These are phyloP conservation scores for Penicillium sp. DNA, from an alignment of 2,329 filamentous ascomycete species.

Conservation along the genomic window DNA sequence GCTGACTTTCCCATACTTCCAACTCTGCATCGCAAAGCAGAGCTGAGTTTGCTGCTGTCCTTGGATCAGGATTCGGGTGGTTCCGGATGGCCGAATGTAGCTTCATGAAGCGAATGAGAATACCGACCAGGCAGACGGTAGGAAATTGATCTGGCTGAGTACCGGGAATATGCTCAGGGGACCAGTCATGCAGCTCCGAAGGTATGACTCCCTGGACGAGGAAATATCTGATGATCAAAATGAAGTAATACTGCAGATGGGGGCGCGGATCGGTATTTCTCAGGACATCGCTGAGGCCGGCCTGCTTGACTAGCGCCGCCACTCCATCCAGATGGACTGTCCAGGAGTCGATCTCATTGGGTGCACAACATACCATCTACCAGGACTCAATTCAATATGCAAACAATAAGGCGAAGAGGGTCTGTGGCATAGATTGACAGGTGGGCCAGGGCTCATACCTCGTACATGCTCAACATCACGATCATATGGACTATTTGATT, in stretches of 20 bases:
- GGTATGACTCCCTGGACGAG: constrained; percentile 15
- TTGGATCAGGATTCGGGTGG: constrained; percentile 8
- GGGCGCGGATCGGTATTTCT: constrained; percentile 10
- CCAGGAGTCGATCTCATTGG: constrained; percentile 23
- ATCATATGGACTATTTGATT: constrained; percentile 25
- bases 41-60: constrained; percentile 9
- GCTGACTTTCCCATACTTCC: constrained; percentile 21
- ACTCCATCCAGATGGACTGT: constrained; percentile 29
- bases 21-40: constrained; percentile 25
- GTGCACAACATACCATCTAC: constrained; percentile 29
- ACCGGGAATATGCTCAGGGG: constrained; percentile 7
- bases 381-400: neutral
- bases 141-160: constrained; percentile 12
- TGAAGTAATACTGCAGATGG: constrained; percentile 24
- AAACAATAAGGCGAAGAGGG: neutral
- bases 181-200: constrained; percentile 21
- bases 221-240: constrained; percentile 28
- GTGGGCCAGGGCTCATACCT: constrained; percentile 22
- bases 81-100: constrained; percentile 17
- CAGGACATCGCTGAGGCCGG: constrained; percentile 8
- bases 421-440: neutral
- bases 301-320: constrained; percentile 24
- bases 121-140: constrained; percentile 23
- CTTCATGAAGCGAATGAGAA: constrained; percentile 26
- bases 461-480: constrained; percentile 27